Percentiles rank a stretch among this genome's conserved stretches.
These are phyloP conservation scores for Tanacetum coccineum DNA, from an alignment of 129 eudicot species.

Conservation along the genomic window DNA sequence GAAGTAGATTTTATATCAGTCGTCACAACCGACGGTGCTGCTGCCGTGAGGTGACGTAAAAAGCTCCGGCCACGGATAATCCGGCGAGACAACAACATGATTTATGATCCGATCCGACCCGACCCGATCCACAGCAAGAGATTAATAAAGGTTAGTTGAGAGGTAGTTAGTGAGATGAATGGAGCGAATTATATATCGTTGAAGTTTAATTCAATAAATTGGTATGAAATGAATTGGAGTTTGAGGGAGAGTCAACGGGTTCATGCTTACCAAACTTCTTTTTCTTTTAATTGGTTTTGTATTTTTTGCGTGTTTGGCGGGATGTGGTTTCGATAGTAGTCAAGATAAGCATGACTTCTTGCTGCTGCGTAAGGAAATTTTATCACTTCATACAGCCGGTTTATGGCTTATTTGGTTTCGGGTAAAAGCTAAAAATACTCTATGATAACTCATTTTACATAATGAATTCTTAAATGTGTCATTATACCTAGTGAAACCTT, in stretches of 20 bases:
- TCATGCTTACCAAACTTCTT: slow-evolving; percentile 16
- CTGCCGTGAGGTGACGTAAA: slow-evolving; percentile 23
- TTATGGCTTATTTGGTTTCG: too few species aligned
- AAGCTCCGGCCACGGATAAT: slow-evolving; percentile 36
- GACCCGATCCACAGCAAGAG: not conserved
- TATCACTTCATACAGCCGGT: too few species aligned
- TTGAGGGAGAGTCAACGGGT: slow-evolving; percentile 9
- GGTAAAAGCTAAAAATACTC: too few species aligned
- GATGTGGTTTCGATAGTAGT: too few species aligned
- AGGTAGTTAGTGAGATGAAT: not conserved
- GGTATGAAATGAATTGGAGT: not conserved
- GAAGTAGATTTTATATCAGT: slow-evolving; percentile 7
- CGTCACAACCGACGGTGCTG: slow-evolving; percentile 27
- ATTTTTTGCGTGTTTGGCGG: too few species aligned
- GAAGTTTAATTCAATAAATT: slow-evolving; percentile 1
- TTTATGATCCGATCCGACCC: slow-evolving; percentile 15
- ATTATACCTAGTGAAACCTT: too few species aligned
- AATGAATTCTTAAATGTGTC: too few species aligned
- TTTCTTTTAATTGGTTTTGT: too few species aligned
- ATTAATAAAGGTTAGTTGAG: not conserved
- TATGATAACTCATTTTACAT: too few species aligned
- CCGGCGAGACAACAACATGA: slow-evolving; percentile 51
- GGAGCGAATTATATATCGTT: not conserved
- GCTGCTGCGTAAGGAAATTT: too few species aligned
- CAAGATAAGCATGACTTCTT: too few species aligned